phyloP scores from a whole-genome alignment of 148 eudicot genomes.

The Selenicereus undatus region DNA sequence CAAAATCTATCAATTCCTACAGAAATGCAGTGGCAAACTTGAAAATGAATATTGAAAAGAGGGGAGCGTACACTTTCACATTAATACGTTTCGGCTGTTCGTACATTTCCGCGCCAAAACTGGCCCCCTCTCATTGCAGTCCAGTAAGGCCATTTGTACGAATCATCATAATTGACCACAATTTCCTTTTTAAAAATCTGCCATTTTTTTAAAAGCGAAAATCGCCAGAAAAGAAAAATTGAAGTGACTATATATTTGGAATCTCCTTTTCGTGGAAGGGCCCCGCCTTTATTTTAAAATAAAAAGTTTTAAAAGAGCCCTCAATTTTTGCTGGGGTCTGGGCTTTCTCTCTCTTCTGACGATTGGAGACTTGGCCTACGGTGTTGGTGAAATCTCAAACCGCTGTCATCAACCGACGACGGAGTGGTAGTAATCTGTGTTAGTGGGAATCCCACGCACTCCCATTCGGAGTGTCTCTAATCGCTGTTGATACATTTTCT shows the following conservation, averaged over 20 bases:
- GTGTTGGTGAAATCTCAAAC: slow-evolving; percentile 25
- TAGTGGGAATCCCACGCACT: slow-evolving; percentile 22
- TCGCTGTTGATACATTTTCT: neutral
- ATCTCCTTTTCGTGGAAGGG: neutral
- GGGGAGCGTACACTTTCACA: neutral
- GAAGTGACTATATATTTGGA: neutral
- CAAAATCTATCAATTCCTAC: too few relatives aligned
- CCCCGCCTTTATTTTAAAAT: neutral
- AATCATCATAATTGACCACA: neutral
- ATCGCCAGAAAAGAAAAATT: too few relatives aligned
- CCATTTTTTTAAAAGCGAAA: neutral
- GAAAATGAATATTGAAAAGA: too few relatives aligned
- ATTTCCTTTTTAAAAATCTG: too few relatives aligned
- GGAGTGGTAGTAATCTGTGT: neutral
- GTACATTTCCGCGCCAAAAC: neutral
- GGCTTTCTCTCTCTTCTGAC: slow-evolving; percentile 21
- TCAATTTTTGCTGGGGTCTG: neutral
- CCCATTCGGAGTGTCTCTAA: slow-evolving; percentile 16
- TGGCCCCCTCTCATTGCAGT: neutral
- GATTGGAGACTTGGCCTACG: slow-evolving; percentile 28
- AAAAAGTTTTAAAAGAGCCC: too few relatives aligned
- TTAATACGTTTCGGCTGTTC: neutral
- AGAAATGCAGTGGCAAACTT: too few relatives aligned
- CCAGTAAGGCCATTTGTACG: neutral
- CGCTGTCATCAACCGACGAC: slow-evolving; percentile 8